Evolutionary conservation across 2,329 filamentous ascomycete species (phyloP).

Genomic region (Verticillium albo-atrum): DNA sequence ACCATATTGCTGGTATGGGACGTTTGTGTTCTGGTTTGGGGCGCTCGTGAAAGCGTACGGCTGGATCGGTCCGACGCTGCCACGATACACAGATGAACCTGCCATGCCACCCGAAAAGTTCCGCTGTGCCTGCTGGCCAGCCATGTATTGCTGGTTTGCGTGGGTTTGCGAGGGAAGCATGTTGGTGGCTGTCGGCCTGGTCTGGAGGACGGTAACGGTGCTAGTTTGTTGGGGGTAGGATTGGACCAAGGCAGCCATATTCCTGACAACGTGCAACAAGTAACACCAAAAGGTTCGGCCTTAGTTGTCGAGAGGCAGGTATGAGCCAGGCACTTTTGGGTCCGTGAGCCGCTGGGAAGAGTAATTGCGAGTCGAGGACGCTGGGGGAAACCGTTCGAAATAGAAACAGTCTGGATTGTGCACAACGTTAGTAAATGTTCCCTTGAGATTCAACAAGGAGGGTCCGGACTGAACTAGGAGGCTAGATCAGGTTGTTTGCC

Average conservation of each 20-base stretch:
- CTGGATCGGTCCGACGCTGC: constrained; percentile 57
- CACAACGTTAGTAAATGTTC: not conserved
- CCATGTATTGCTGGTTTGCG: constrained; percentile 44
- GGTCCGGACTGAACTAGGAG: not conserved
- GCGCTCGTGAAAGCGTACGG: constrained; percentile 73
- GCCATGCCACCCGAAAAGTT: constrained; percentile 44
- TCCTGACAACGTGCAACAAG: constrained; percentile 25
- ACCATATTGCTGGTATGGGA: constrained; percentile 47
- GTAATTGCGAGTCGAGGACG: not conserved
- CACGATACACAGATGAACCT: constrained; percentile 48
- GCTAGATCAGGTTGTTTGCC: not conserved
- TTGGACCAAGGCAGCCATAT: constrained; percentile 82
- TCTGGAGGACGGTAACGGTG: constrained; percentile 72
- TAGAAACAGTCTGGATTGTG: not conserved
- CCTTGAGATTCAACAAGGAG: not conserved
- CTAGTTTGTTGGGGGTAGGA: constrained; percentile 71
- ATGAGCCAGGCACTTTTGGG: not conserved
- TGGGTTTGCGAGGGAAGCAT: constrained; percentile 49
- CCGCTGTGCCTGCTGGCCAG: constrained; percentile 38
- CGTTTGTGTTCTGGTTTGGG: constrained; percentile 55
- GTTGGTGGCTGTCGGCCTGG: constrained; percentile 62
- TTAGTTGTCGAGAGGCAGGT: not conserved
- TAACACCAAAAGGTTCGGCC: not conserved
- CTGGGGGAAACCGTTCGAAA: not conserved
- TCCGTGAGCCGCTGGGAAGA: no score